These are phyloP conservation scores for Cynanchum wilfordii DNA, from an alignment of 257 asterid species.

Conservation along the genomic window DNA sequence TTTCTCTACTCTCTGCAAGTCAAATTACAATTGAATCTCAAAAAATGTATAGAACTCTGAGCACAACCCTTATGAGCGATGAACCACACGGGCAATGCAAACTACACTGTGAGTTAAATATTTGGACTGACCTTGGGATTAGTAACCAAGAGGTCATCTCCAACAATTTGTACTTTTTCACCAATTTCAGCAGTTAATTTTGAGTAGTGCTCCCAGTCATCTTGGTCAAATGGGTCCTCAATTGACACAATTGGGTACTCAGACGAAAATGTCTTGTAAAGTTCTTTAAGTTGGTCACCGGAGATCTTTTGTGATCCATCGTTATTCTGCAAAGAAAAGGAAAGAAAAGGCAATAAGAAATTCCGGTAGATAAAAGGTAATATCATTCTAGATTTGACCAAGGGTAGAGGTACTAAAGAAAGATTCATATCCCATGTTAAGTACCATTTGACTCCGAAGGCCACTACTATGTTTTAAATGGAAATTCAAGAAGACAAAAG, in stretches of 20 bases:
- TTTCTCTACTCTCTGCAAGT: slow-evolving; percentile 80
- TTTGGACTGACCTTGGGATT: slow-evolving; percentile 65
- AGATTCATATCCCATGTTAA: neutral
- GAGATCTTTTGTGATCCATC: slow-evolving; percentile 77
- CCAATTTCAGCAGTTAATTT: slow-evolving; percentile 79
- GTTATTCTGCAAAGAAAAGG: slow-evolving; percentile 50
- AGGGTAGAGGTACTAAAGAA: neutral
- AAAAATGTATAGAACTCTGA: neutral
- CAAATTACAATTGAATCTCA: neutral
- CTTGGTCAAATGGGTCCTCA: slow-evolving; percentile 98
- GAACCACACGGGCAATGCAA: neutral
- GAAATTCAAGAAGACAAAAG: neutral
- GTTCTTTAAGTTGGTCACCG: slow-evolving; percentile 86
- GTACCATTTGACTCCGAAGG: neutral
- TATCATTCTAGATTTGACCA: neutral
- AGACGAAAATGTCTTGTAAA: slow-evolving; percentile 75
- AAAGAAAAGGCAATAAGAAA: slow-evolving; percentile 1
- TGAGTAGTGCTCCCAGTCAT: slow-evolving; percentile 88
- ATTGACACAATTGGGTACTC: slow-evolving; percentile 93
- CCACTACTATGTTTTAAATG: neutral
- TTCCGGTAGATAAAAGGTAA: neutral
- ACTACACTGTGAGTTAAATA: neutral
- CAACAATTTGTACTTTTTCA: slow-evolving; percentile 83
- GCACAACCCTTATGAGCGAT: neutral
- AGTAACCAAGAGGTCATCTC: slow-evolving; percentile 95